phyloP scores from a whole-genome alignment of 345 rosid species.

The Gossypium turneri region DNA sequence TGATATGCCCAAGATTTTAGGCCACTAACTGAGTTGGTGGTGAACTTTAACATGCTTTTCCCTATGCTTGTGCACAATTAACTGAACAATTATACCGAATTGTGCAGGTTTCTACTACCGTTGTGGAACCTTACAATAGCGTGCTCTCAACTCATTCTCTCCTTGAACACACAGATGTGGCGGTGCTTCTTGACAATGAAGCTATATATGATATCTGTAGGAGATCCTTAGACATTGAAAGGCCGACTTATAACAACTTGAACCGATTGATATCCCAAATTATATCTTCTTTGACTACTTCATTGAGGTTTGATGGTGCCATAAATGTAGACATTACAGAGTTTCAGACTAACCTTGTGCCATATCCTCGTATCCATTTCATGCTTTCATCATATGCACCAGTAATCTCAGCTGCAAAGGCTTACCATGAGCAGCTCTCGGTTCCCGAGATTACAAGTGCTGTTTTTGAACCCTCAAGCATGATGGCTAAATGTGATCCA shows the following conservation, averaged over 20 bases:
- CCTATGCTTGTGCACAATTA: not conserved
- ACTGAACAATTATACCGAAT: not conserved
- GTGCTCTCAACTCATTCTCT: conserved; percentile 82
- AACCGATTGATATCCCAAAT: conserved; percentile 74
- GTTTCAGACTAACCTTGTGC: conserved; percentile 81
- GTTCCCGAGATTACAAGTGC: conserved; percentile 75
- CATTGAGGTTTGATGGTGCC: conserved; percentile 82
- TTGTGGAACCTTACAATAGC: conserved; percentile 82
- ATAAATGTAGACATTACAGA: conserved; percentile 76
- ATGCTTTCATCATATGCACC: conserved; percentile 88
- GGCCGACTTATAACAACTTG: conserved; percentile 71
- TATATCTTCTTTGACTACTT: conserved; percentile 72
- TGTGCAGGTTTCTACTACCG: conserved; percentile 76
- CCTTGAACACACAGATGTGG: conserved; percentile 78
- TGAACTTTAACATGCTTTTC: not conserved
- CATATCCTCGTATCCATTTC: conserved; percentile 82
- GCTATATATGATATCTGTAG: conserved; percentile 83
- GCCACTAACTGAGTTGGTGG: no score
- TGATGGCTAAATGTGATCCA: conserved; percentile 92
- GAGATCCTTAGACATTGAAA: conserved; percentile 69
- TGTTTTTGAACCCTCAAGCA: conserved; percentile 74
- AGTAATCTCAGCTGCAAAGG: conserved; percentile 73
- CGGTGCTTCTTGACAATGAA: conserved; percentile 76
- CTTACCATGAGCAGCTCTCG: conserved; percentile 74
- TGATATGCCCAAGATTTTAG: no score